phyloP scores from a whole-genome alignment of 2,329 filamentous ascomycete species.

The Aspergillus sergii region DNA sequence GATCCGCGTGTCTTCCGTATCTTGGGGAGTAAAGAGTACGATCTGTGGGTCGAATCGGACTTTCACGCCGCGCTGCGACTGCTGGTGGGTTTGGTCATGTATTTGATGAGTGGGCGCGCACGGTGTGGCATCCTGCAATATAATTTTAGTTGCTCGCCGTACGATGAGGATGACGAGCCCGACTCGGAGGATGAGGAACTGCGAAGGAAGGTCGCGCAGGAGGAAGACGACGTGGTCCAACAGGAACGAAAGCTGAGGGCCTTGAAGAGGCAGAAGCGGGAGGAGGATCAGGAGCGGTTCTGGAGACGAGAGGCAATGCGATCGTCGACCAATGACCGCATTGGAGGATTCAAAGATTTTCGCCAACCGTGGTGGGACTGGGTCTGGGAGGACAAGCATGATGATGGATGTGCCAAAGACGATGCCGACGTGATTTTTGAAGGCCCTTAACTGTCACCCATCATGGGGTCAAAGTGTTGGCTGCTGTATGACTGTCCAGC shows the following conservation, averaged over 20 bases:
- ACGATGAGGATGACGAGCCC: conserved; percentile 13
- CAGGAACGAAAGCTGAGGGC: conserved; percentile 17
- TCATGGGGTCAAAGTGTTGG: neutral
- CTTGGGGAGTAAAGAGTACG: conserved; percentile 29
- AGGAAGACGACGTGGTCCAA: conserved; percentile 15
- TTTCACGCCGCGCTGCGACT: conserved; percentile 22
- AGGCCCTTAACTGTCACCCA: neutral
- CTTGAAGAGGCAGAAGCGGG: conserved; percentile 8
- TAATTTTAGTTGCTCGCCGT: conserved; percentile 23
- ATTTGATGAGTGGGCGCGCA: conserved; percentile 32
- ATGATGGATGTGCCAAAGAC: conserved; percentile 4
- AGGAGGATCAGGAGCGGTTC: conserved; percentile 14
- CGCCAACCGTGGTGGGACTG: conserved; percentile 27
- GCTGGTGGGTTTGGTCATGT: conserved; percentile 26
- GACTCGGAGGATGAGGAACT: conserved; percentile 13
- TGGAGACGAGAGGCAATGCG: conserved; percentile 18
- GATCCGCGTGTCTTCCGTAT: conserved; percentile 25
- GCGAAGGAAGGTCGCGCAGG: conserved; percentile 6
- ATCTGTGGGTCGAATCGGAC: conserved; percentile 28
- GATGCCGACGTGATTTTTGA: conserved; percentile 10
- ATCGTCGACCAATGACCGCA: conserved; percentile 13
- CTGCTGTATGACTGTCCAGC: neutral
- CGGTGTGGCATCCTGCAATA: conserved; percentile 27
- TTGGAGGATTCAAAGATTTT: conserved; percentile 15
- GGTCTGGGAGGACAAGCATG: conserved; percentile 23